Conservation (phyloP, 2,329 filamentous ascomycete species). For the Penicillium paneum region DNA sequence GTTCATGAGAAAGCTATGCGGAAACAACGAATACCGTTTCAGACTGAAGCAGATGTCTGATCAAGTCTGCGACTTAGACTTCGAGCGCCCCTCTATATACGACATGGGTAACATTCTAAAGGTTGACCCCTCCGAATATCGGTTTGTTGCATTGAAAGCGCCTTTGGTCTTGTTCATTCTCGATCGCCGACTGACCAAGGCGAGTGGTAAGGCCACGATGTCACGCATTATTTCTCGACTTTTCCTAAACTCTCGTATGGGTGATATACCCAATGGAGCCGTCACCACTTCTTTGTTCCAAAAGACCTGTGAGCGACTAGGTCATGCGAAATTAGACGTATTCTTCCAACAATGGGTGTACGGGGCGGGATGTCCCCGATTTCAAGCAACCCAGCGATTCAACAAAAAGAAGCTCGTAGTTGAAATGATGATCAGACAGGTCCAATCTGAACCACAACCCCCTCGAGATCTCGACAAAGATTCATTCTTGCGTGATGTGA, state of each 20-base stretch:
- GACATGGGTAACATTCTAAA: conserved; percentile 74
- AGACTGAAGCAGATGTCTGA: conserved; percentile 83
- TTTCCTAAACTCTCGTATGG: conserved; percentile 80
- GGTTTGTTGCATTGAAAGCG: conserved; percentile 89
- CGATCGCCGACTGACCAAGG: conserved; percentile 85
- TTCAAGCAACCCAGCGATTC: conserved; percentile 82
- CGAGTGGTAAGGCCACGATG: conserved; percentile 78
- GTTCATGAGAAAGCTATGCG: conserved; percentile 85
- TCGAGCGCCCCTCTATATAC: conserved; percentile 75
- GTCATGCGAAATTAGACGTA: conserved; percentile 77
- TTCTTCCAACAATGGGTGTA: conserved; percentile 95
- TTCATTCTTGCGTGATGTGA: conserved; percentile 78
- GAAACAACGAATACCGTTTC: conserved; percentile 92
- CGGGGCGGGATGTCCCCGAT: conserved; percentile 82
- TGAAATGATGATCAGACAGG: conserved; percentile 83
- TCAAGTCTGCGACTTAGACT: conserved; percentile 74
- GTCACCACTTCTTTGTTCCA: conserved; percentile 76
- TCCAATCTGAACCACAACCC: conserved; percentile 57
- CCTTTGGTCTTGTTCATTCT: conserved; percentile 89
- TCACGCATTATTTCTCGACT: conserved; percentile 81
- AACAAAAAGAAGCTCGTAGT: conserved; percentile 97
- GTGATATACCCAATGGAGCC: conserved; percentile 66
- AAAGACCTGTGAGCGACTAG: conserved; percentile 80
- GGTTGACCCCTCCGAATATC: conserved; percentile 77
- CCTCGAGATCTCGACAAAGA: conserved; percentile 63